These are phyloP conservation scores for Tagetes patula DNA, from an alignment of 129 eudicot genomes.

Conservation along the genomic window DNA sequence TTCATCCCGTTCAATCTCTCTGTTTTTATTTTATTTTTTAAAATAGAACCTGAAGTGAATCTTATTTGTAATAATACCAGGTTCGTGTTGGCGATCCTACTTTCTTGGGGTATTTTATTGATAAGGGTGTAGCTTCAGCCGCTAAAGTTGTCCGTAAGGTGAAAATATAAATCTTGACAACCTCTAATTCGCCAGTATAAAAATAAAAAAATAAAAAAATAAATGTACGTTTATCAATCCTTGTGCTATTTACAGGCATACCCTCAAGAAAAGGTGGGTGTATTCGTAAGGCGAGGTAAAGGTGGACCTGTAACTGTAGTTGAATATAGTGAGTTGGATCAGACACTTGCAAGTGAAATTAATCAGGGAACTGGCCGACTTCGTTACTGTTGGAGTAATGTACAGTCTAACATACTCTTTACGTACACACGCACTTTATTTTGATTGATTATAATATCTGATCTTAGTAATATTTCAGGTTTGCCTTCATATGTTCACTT, in stretches of 20 bases:
- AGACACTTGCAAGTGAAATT: conserved; percentile 78
- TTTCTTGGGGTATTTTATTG: conserved; percentile 95
- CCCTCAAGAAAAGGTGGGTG: conserved; percentile 99
- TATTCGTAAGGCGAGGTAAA: conserved; percentile 92
- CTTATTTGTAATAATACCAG: conserved; percentile 36
- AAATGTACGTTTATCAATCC: conserved; percentile 3
- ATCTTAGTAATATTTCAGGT: conserved; percentile 49
- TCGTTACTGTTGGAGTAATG: conserved; percentile 99
- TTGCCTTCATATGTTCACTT: conserved; percentile 94
- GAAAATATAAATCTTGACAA: background rate
- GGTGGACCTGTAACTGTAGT: conserved; percentile 98
- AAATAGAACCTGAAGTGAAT: background rate
- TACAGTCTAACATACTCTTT: conserved; percentile 28
- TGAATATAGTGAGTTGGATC: conserved; percentile 94
- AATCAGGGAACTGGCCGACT: conserved; percentile 96
- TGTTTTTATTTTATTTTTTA: background rate
- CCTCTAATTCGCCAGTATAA: background rate
- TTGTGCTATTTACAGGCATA: conserved; percentile 53
- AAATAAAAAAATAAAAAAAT: too few species aligned
- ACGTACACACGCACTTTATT: background rate
- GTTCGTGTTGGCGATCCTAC: conserved; percentile 99
- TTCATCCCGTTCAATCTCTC: conserved; percentile 6
- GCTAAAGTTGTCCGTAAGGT: conserved; percentile 99
- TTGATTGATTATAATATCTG: background rate
- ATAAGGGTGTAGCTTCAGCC: conserved; percentile 84